These are phyloP conservation scores for Angomonas desouzai DNA, from an alignment of 208 protist species.

Conservation along the genomic window DNA sequence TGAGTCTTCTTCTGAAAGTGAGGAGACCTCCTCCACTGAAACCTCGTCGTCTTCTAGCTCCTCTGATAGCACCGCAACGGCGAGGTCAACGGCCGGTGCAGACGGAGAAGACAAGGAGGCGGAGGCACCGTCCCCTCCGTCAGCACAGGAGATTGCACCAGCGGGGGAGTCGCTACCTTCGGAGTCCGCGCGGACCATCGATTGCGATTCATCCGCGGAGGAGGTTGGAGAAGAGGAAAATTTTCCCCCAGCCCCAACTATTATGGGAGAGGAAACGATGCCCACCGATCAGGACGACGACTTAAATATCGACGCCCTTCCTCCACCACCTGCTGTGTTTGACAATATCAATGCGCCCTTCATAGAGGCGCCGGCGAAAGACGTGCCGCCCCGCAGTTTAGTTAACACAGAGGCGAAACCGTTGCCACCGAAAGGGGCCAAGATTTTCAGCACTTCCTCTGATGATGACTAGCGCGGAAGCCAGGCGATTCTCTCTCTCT, in stretches of 20 bases:
- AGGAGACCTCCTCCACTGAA: background rate
- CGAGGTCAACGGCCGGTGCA: background rate
- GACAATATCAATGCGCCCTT: slow-evolving; percentile 12
- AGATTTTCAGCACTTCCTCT: slow-evolving; percentile 41
- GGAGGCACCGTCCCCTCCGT: background rate
- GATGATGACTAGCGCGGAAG: slow-evolving; percentile 24
- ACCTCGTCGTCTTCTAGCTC: background rate
- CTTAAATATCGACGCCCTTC: background rate
- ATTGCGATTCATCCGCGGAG: too few species aligned
- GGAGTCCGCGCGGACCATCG: too few species aligned
- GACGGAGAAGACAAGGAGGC: background rate
- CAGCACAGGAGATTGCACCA: too few species aligned
- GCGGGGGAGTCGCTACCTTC: too few species aligned
- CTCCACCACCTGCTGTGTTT: background rate
- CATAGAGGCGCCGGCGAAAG: background rate
- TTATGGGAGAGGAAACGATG: too few species aligned
- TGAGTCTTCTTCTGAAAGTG: slow-evolving; percentile 21
- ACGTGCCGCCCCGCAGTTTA: background rate
- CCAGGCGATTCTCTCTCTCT: background rate
- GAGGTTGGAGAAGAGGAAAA: too few species aligned
- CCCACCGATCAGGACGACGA: too few species aligned
- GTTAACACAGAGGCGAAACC: background rate
- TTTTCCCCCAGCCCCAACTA: too few species aligned
- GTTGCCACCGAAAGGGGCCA: slow-evolving; percentile 24
- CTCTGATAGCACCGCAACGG: background rate